A percentile compares a stretch with the other conserved stretches of the same genome.
These are phyloP conservation scores for Eutypa lata DNA, from an alignment of 2,329 filamentous ascomycete species.

Conservation along the genomic window DNA sequence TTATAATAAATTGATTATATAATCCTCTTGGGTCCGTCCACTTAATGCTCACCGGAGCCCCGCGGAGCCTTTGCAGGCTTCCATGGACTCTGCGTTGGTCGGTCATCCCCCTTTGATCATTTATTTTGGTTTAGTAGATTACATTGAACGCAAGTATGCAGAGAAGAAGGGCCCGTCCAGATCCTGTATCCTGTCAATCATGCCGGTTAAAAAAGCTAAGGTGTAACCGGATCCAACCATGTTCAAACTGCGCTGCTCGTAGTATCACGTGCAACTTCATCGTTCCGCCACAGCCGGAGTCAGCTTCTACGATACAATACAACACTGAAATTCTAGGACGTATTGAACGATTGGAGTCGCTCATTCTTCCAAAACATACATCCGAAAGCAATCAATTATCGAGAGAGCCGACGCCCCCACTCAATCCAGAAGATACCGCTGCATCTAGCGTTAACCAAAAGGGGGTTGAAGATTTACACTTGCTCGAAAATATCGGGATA, in stretches of 20 bases:
- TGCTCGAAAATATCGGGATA: constrained; percentile 12
- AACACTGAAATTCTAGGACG: constrained; percentile 11
- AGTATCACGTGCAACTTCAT: constrained; percentile 13
- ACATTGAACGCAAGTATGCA: constrained; percentile 8
- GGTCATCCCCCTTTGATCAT: not conserved
- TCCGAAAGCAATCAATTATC: not conserved
- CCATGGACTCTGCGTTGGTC: constrained; percentile 7
- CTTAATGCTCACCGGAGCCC: too few relatives aligned
- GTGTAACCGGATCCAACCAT: constrained; percentile 15
- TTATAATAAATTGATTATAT: too few relatives aligned
- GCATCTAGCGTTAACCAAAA: too few relatives aligned
- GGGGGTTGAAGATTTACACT: constrained; percentile 4
- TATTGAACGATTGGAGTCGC: constrained; percentile 16
- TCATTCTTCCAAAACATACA: constrained; percentile 8
- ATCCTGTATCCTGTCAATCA: constrained; percentile 16
- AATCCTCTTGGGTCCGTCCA: too few relatives aligned
- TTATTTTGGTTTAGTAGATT: not conserved
- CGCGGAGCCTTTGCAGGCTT: not conserved
- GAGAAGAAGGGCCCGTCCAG: constrained; percentile 9
- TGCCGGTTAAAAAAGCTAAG: constrained; percentile 18
- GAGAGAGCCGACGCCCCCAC: not conserved
- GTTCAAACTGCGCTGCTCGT: constrained; percentile 16
- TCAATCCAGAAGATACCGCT: not conserved
- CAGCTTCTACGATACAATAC: not conserved
- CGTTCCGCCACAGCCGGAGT: constrained; percentile 7